Conservation (phyloP, 257 asterid species). For the Penstemon eatonii region DNA sequence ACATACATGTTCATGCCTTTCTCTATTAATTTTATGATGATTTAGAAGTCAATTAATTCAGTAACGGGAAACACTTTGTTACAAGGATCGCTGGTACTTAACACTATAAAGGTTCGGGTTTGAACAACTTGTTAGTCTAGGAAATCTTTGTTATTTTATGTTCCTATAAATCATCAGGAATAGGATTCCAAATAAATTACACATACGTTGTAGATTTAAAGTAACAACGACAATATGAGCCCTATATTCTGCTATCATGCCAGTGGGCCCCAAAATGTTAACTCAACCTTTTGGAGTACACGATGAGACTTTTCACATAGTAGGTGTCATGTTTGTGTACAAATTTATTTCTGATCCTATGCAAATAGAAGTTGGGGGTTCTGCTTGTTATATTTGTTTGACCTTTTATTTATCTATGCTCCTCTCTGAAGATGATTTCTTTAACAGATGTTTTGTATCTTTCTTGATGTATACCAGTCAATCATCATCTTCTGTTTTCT, state of each 20-base stretch:
- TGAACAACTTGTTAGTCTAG: background rate
- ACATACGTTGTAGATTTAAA: background rate
- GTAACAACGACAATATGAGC: background rate
- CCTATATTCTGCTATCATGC: conserved; percentile 14
- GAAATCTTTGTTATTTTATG: conserved; percentile 9
- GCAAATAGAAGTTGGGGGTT: background rate
- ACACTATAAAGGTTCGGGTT: conserved; percentile 5
- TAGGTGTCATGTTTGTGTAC: background rate
- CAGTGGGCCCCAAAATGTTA: background rate
- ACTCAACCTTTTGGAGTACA: conserved; percentile 3
- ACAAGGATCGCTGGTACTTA: conserved; percentile 9
- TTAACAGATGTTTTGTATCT: background rate
- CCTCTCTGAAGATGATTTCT: background rate
- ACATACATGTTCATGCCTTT: conserved; percentile 3
- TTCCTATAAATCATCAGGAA: conserved; percentile 18
- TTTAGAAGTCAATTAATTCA: conserved; percentile 15
- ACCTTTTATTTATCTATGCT: background rate
- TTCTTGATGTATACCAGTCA: background rate
- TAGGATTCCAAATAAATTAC: conserved; percentile 13
- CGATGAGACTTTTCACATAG: background rate
- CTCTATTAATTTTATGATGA: conserved; percentile 4
- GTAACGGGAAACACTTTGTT: conserved; percentile 6
- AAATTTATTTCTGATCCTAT: background rate
- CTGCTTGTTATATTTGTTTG: background rate
- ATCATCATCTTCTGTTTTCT: background rate